A percentile compares a stretch with the other conserved stretches of the same genome.
Conservation (phyloP, 352 stramenopile species). For the Globisporangium paroecandrum region DNA sequence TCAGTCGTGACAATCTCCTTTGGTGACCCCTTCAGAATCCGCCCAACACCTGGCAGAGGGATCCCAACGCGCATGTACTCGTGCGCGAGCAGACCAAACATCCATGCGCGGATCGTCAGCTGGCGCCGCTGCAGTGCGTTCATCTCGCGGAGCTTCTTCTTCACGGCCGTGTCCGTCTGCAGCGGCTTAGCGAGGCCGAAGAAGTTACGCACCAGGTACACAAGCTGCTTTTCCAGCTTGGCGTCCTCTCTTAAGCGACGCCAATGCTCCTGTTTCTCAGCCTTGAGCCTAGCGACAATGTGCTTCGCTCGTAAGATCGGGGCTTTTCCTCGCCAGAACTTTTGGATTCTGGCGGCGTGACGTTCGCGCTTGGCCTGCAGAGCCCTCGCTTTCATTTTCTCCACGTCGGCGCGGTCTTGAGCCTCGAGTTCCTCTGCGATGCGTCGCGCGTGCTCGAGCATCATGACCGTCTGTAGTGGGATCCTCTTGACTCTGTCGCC, state of each 20-base stretch:
- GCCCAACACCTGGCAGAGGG: conserved; percentile 45
- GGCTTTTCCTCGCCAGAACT: conserved; percentile 40
- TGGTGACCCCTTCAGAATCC: conserved; percentile 14
- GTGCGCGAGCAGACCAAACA: conserved; percentile 51
- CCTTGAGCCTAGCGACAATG: conserved; percentile 17
- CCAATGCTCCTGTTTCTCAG: conserved; percentile 36
- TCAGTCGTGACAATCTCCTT: conserved; percentile 43
- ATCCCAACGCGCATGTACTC: conserved; percentile 67
- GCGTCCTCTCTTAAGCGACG: conserved; percentile 33
- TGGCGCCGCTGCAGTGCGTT: conserved; percentile 43
- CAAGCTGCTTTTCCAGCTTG: conserved; percentile 28
- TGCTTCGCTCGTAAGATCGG: conserved; percentile 36
- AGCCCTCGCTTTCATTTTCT: conserved; percentile 35
- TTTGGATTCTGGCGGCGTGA: conserved; percentile 38
- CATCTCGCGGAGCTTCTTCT: conserved; percentile 44
- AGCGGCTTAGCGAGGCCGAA: conserved; percentile 41
- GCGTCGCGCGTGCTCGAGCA: conserved; percentile 33
- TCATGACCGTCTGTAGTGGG: conserved; percentile 35
- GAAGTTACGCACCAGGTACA: conserved; percentile 32
- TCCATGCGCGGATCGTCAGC: conserved; percentile 40
- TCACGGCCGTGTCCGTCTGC: conserved; percentile 34
- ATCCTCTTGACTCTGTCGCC: conserved; percentile 27
- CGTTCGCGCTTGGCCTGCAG: conserved; percentile 27
- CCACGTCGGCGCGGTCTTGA: conserved; percentile 40
- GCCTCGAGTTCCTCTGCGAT: conserved; percentile 36